Base-by-base conservation (phyloP, 2,329 filamentous ascomycete species). In the Ophiostoma piceae region DNA sequence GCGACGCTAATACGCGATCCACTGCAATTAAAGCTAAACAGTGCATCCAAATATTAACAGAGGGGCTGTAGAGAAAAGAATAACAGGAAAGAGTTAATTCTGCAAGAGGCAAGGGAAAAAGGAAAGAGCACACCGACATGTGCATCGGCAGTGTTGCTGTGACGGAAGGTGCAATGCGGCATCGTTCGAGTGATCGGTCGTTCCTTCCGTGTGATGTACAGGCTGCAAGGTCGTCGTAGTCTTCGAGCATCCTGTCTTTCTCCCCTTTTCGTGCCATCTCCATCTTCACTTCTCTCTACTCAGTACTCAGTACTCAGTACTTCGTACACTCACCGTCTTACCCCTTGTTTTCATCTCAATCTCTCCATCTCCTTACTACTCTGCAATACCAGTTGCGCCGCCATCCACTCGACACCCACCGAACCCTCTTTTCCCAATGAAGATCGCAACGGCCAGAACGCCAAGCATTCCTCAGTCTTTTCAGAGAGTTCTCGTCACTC, bases 21-120 rank as follows among this genome's bases (percentile, higher is more conserved):
- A 74, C 73, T 68, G 72, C 71, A 74, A 74, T 74, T 71, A 74
- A 74, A 74, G 67, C 39, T 57, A 39, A 37, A 67, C 57, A 32
- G 57, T 62, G 57, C 57, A 62, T 62, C 57, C 26, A 62, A 62
- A 62, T 62, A 62, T 32, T 32, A 62, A 7, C 57, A 62, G 57
- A 62, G 57, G 57, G 57, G 57, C 51, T 54, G n/a, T 57, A 26
- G n/a, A 26, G 32, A 39, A 12, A 54, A n/a, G 26, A 29, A 29
- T 29, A 29, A n/a, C n/a, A n/a, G n/a, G n/a, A n/a, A n/a, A 29
- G 26, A 29, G 26, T 29, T 29, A 29, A 29, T 29, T 29, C 26
- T 29, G 29, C 60, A 32, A 67, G 11, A 43, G 39, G 22, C 5
- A 67, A 35, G 32, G 8, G 12, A 26, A 26, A 26, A 22, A n/a